phyloP scores from a whole-genome alignment of 129 eudicot genomes.

The Centaurea solstitialis region DNA sequence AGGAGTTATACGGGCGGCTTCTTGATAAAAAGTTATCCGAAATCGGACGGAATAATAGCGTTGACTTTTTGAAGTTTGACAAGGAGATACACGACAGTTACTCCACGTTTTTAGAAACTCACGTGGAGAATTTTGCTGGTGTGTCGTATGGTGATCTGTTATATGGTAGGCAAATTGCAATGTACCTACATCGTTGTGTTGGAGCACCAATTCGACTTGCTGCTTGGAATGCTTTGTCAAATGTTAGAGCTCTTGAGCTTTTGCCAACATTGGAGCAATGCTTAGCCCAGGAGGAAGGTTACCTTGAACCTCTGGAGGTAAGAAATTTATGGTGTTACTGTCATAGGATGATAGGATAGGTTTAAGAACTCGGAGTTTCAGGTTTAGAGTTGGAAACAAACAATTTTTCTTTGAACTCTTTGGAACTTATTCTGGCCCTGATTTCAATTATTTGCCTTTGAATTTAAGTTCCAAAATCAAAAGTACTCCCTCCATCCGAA shows the following conservation, averaged over 20 bases:
- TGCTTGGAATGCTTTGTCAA: slow-evolving; percentile 80
- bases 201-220: slow-evolving; percentile 77
- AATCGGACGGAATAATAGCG: slow-evolving; percentile 20
- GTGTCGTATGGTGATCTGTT: slow-evolving; percentile 82
- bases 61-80: slow-evolving; percentile 57
- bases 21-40: slow-evolving; percentile 48
- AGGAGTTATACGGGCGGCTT: slow-evolving; percentile 57
- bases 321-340: slow-evolving; percentile 3
- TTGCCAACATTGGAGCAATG: slow-evolving; percentile 79
- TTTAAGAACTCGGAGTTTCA: background rate
- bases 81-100: slow-evolving; percentile 82
- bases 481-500: background rate
- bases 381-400: background rate
- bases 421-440: background rate
- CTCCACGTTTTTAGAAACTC: slow-evolving; percentile 72
- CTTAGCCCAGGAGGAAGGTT: slow-evolving; percentile 61
- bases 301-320: slow-evolving; percentile 93
- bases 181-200: slow-evolving; percentile 73
- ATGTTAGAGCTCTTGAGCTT: slow-evolving; percentile 82
- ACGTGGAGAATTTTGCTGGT: slow-evolving; percentile 90
- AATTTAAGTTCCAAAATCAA: background rate
- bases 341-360: slow-evolving; percentile 18
- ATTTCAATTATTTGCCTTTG: background rate
- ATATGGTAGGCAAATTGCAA: slow-evolving; percentile 81
- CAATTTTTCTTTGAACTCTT: background rate